Conservation (phyloP, 176 grass and related monocot species). For the Ampelocalamus luodianensis region DNA sequence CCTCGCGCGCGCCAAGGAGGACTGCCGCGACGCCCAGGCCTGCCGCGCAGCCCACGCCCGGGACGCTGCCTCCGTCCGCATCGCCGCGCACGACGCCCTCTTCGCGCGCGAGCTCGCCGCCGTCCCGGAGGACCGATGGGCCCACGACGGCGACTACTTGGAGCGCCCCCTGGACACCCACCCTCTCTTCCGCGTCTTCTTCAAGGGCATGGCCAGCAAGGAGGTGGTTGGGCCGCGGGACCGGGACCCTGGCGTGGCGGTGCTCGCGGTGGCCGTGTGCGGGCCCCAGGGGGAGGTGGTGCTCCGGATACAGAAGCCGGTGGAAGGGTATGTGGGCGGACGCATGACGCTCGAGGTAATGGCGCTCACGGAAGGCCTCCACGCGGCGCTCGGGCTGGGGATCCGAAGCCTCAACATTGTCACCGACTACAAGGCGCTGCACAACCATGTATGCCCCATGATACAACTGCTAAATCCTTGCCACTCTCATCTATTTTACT, state of each 20-base stretch:
- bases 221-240: constrained; percentile 38
- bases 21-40: too few species aligned
- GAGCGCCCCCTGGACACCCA: too few species aligned
- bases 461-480: too few species aligned
- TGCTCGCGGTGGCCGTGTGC: constrained; percentile 62
- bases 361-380: constrained; percentile 69
- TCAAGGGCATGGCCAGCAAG: constrained; percentile 64
- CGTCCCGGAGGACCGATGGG: too few species aligned
- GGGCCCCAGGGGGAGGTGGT: constrained; percentile 53
- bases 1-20: too few species aligned
- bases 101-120: too few species aligned
- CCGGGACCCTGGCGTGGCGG: constrained; percentile 48
- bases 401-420: constrained; percentile 53
- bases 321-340: constrained; percentile 30
- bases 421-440: constrained; percentile 52
- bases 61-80: too few species aligned
- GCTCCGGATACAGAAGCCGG: constrained; percentile 70
- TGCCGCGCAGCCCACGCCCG: too few species aligned
- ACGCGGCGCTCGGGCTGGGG: constrained; percentile 56
- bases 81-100: too few species aligned
- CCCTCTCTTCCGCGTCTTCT: constrained; percentile 28
- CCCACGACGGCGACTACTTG: too few species aligned
- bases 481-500: too few species aligned
- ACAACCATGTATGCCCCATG: constrained; percentile 61
- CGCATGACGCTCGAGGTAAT: constrained; percentile 55